Evolutionary conservation across 2,329 filamentous ascomycete genomes (phyloP).

Genomic region (Colletotrichum caudatum): DNA sequence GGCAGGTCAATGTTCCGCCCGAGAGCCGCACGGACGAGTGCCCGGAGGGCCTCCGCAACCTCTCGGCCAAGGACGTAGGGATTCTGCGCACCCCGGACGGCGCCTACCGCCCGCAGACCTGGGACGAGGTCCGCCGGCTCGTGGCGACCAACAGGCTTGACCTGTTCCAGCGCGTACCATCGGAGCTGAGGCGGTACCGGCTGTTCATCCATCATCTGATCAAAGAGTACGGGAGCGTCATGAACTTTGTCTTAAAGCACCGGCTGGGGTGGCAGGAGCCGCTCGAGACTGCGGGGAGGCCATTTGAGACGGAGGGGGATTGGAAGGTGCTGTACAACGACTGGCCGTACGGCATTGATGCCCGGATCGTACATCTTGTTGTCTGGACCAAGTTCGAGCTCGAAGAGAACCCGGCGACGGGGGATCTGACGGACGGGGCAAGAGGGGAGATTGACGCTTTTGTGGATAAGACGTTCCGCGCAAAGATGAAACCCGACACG

Average conservation of each 20-base stretch:
- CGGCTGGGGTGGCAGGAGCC: constrained; percentile 73
- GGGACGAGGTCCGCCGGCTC: constrained; percentile 76
- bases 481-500: constrained; percentile 63
- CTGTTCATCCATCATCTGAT: constrained; percentile 74
- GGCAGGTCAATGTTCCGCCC: constrained; percentile 83
- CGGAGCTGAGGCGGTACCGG: constrained; percentile 82
- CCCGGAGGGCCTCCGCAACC: constrained; percentile 75
- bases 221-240: constrained; percentile 78
- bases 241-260: constrained; percentile 79
- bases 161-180: constrained; percentile 80
- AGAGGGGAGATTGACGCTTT: constrained; percentile 76
- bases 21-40: constrained; percentile 73
- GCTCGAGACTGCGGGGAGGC: constrained; percentile 47
- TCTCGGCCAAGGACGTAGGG: constrained; percentile 74
- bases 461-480: constrained; percentile 75
- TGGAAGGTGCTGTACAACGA: constrained; percentile 87
- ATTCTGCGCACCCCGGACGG: constrained; percentile 80
- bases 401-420: constrained; percentile 73
- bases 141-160: constrained; percentile 76
- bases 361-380: constrained; percentile 83
- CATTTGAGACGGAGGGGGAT: constrained; percentile 65
- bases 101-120: constrained; percentile 72
- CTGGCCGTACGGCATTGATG: constrained; percentile 91
- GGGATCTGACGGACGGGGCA: constrained; percentile 74
- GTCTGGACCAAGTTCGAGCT: constrained; percentile 94